phyloP scores from a whole-genome alignment of 768 basidiomycete genomes.

The Termitomyces titanicus region DNA sequence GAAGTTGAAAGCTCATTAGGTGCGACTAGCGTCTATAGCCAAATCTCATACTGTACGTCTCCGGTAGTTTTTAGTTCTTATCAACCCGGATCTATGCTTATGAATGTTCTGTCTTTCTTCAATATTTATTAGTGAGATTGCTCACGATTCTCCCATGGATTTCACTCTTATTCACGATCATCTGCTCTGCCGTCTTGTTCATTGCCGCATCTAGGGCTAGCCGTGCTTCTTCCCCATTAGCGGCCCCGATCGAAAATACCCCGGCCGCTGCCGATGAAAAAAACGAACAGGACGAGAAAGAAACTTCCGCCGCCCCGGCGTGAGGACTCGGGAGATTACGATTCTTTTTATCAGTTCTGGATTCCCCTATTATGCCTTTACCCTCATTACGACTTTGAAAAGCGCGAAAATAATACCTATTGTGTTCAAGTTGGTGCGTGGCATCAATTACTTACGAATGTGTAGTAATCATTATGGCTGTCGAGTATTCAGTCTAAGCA shows the following conservation, averaged over 20 bases:
- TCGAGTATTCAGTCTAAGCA: too few species aligned
- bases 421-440: not conserved
- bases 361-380: not conserved
- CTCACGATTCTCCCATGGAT: constrained; percentile 54
- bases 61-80: not conserved
- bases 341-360: not conserved
- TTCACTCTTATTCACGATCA: constrained; percentile 35
- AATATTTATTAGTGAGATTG: constrained; percentile 35
- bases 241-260: not conserved
- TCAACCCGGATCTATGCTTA: constrained; percentile 1
- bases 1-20: constrained; percentile 32
- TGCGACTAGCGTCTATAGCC: constrained; percentile 37
- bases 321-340: not conserved
- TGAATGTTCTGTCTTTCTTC: not conserved
- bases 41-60: constrained; percentile 45
- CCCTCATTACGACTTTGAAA: not conserved
- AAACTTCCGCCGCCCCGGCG: not conserved
- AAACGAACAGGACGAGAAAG: constrained; percentile 1
- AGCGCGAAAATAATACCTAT: too few species aligned
- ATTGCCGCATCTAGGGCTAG: constrained; percentile 20
- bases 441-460: not conserved
- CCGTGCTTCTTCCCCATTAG: not conserved
- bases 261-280: not conserved
- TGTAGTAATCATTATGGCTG: not conserved
- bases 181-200: constrained; percentile 32